A percentile compares a stretch with the other conserved stretches of the same genome.
phyloP scores from a whole-genome alignment of 139 green algal genomes.

The Microglena sp. region DNA sequence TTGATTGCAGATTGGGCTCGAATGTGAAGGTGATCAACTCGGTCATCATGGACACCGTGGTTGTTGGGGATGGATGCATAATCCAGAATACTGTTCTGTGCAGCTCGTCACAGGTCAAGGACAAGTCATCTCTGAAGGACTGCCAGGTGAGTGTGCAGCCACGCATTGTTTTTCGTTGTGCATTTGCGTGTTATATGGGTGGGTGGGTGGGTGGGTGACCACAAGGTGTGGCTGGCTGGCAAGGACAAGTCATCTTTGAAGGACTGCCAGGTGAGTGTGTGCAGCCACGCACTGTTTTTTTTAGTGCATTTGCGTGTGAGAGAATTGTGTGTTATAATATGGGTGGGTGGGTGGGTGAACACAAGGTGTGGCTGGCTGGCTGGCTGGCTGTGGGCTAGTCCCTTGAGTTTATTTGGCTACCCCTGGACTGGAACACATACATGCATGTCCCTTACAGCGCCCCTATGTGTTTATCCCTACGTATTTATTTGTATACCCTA shows the following conservation, averaged over 20 bases:
- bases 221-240: too few relatives aligned
- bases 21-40: constrained; percentile 71
- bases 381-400: too few relatives aligned
- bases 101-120: constrained; percentile 31
- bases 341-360: too few relatives aligned
- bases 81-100: constrained; percentile 76
- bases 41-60: constrained; percentile 65
- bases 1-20: constrained; percentile 56
- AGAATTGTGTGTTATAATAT: too few relatives aligned
- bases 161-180: neutral
- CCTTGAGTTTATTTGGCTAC: too few relatives aligned
- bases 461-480: neutral
- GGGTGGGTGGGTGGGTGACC: too few relatives aligned
- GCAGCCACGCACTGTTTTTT: neutral
- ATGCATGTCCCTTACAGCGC: neutral
- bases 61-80: constrained; percentile 52
- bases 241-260: constrained; percentile 44
- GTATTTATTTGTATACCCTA: too few relatives aligned
- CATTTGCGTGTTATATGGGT: too few relatives aligned
- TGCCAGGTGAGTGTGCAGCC: constrained; percentile 42
- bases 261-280: constrained; percentile 59
- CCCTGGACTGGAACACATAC: too few relatives aligned
- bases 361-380: too few relatives aligned
- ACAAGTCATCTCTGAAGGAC: constrained; percentile 50
- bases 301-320: neutral